phyloP scores from a whole-genome alignment of 345 rosid genomes.

The Ceriops tagal region DNA sequence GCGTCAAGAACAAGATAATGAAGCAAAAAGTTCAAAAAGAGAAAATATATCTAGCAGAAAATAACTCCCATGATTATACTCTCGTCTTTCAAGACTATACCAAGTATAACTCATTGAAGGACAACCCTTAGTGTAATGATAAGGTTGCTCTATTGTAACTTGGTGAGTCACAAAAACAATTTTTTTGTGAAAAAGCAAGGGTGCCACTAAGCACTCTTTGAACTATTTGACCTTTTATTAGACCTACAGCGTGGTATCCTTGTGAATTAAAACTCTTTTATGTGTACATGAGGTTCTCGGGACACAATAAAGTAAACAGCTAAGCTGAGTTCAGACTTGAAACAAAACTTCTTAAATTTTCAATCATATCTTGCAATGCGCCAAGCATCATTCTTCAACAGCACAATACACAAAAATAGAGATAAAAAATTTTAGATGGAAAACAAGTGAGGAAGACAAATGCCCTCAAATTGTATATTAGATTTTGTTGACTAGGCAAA shows the following conservation, averaged over 20 bases:
- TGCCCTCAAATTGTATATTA: constrained; percentile 9
- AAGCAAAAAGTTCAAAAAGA: neutral
- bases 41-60: neutral
- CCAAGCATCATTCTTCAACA: neutral
- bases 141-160: too few relatives aligned
- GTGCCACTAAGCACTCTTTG: too few relatives aligned
- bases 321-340: neutral
- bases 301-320: too few relatives aligned
- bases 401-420: neutral
- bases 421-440: neutral
- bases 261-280: too few relatives aligned
- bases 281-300: too few relatives aligned
- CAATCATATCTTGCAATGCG: neutral
- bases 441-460: neutral
- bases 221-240: too few relatives aligned
- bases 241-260: too few relatives aligned
- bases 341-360: neutral
- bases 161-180: too few relatives aligned
- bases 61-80: neutral
- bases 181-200: too few relatives aligned
- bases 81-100: neutral
- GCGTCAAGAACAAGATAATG: too few relatives aligned
- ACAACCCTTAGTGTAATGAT: too few relatives aligned
- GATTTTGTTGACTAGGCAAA: constrained; percentile 3
- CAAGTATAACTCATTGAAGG: neutral